Percentiles rank a stretch among this genome's conserved stretches.
phyloP scores from a whole-genome alignment of 1,284 basidiomycete genomes.

The Sporisorium iseilematis-ciliati region DNA sequence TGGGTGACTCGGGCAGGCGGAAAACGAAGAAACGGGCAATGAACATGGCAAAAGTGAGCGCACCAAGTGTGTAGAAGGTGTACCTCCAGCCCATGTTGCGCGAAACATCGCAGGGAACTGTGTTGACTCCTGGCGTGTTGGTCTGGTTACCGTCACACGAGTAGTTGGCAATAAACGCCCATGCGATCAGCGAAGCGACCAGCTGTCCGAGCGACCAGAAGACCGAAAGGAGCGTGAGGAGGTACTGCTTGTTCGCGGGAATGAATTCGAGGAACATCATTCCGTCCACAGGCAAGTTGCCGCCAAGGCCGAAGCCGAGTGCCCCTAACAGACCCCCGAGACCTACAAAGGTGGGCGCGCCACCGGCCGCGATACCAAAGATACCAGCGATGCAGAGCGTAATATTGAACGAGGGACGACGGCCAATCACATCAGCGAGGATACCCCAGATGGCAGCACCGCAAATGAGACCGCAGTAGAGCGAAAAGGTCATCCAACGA shows the following conservation, averaged over 20 bases:
- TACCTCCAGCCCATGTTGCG: constrained; percentile 68
- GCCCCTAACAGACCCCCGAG: constrained; percentile 64
- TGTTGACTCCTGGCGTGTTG: constrained; percentile 38
- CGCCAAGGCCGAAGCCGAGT: constrained; percentile 66
- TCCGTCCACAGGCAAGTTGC: constrained; percentile 68
- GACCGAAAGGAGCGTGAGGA: constrained; percentile 66
- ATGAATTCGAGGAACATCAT: constrained; percentile 69
- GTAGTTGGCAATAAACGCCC: constrained; percentile 68
- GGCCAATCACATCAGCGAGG: constrained; percentile 66
- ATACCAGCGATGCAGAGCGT: constrained; percentile 67
- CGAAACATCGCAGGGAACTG: constrained; percentile 46
- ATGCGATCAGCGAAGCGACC: constrained; percentile 63
- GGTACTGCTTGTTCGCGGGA: constrained; percentile 63
- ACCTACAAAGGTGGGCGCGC: constrained; percentile 61
- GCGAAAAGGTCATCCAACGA: constrained; percentile 63
- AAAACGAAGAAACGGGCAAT: constrained; percentile 66
- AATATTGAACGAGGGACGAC: constrained; percentile 67
- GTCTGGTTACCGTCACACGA: constrained; percentile 53
- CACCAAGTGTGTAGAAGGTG: constrained; percentile 65
- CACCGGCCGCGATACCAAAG: constrained; percentile 66
- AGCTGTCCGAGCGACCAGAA: constrained; percentile 69
- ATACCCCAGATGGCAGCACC: constrained; percentile 68
- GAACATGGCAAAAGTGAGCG: constrained; percentile 64
- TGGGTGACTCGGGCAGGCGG: constrained; percentile 68
- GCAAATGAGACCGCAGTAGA: constrained; percentile 64